Evolutionary conservation across 345 rosid genomes (phyloP).

Genomic region (Raphanus raphanistrum): DNA sequence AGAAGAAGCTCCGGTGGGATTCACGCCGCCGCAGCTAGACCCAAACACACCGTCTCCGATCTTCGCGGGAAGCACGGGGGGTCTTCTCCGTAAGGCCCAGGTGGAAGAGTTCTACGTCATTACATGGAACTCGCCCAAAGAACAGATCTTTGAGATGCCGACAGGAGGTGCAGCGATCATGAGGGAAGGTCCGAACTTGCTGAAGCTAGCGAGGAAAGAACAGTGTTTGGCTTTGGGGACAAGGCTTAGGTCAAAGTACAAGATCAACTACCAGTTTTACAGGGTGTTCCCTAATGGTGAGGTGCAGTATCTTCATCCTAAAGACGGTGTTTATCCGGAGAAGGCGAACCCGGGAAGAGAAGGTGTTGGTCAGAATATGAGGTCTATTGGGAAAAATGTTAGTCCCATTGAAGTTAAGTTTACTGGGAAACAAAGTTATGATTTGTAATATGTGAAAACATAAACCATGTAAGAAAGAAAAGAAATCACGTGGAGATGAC

Average conservation of each 20-base stretch:
- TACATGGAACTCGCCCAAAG: slow-evolving; percentile 91
- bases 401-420: slow-evolving; percentile 93
- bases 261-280: slow-evolving; percentile 94
- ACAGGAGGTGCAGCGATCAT: slow-evolving; percentile 94
- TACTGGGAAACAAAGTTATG: slow-evolving; percentile 87
- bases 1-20: slow-evolving; percentile 66
- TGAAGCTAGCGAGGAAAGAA: slow-evolving; percentile 93
- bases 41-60: slow-evolving; percentile 90
- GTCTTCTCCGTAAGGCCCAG: slow-evolving; percentile 73
- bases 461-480: not conserved
- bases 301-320: slow-evolving; percentile 92
- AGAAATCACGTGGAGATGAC: slow-evolving; percentile 14
- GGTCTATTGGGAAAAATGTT: slow-evolving; percentile 87
- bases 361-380: slow-evolving; percentile 80
- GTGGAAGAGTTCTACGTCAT: slow-evolving; percentile 94
- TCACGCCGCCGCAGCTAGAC: slow-evolving; percentile 82
- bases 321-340: slow-evolving; percentile 95
- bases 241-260: slow-evolving; percentile 89
- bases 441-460: slow-evolving; percentile 51
- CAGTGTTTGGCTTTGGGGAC: slow-evolving; percentile 94
- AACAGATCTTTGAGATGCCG: slow-evolving; percentile 95
- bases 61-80: slow-evolving; percentile 89
- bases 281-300: slow-evolving; percentile 92
- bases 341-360: slow-evolving; percentile 85
- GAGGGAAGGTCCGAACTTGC: slow-evolving; percentile 91